Evolutionary conservation across 169 alveolate genomes (phyloP).

Genomic region (Toxoplasma gondii): DNA sequence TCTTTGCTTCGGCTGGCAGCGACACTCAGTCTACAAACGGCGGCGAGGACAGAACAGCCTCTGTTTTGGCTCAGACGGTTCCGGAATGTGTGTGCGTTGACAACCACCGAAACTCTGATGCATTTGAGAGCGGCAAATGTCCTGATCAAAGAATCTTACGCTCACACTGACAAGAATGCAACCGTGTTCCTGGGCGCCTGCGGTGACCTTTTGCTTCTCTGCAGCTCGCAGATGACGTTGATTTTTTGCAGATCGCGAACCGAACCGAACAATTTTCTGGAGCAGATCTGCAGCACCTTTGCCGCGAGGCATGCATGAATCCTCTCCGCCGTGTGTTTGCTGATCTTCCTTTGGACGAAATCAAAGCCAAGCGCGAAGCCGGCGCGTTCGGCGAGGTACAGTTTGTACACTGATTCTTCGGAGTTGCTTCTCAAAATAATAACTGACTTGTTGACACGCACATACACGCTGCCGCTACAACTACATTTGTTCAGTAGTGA

Average conservation of each 20-base stretch:
- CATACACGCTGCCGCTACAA: background rate
- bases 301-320: slow-evolving; percentile 68
- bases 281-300: slow-evolving; percentile 61
- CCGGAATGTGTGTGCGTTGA: too few species aligned
- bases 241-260: slow-evolving; percentile 42
- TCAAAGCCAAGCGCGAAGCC: background rate
- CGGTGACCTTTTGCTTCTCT: background rate
- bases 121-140: too few species aligned
- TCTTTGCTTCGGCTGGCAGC: too few species aligned
- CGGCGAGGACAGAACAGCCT: too few species aligned
- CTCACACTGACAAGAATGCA: too few species aligned
- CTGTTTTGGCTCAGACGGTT: too few species aligned
- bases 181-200: too few species aligned
- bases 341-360: background rate
- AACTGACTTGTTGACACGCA: too few species aligned
- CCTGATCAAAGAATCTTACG: too few species aligned
- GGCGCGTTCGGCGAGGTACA: slow-evolving; percentile 13
- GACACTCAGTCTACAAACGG: too few species aligned
- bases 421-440: background rate
- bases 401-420: background rate
- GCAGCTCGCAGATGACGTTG: slow-evolving; percentile 14
- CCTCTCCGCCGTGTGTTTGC: slow-evolving; percentile 63
- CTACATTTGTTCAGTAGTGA: background rate
- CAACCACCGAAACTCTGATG: too few species aligned
- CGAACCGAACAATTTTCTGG: slow-evolving; percentile 65